phyloP scores from a whole-genome alignment of 331 rosid genomes.

The Cydonia oblonga region DNA sequence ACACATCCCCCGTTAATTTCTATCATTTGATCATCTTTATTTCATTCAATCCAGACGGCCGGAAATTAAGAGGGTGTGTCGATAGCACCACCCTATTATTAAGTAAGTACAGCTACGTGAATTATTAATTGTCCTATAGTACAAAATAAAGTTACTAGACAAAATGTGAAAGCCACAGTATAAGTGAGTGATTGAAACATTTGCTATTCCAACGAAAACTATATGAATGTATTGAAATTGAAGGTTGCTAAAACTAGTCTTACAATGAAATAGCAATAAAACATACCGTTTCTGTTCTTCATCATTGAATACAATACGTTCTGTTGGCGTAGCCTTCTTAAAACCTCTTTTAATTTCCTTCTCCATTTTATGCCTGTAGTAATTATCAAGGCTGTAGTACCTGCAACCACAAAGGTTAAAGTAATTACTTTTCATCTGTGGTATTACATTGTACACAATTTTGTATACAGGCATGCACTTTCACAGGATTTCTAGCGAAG shows the following conservation, averaged over 20 bases:
- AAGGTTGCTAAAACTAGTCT: not conserved
- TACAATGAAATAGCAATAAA: not conserved
- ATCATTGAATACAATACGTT: conserved; percentile 78
- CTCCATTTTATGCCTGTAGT: conserved; percentile 57
- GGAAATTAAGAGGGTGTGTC: too few species aligned
- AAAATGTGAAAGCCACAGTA: not conserved
- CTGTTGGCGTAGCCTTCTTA: conserved; percentile 41
- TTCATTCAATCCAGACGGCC: too few species aligned
- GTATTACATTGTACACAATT: not conserved
- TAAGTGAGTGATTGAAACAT: not conserved
- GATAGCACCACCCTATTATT: not conserved
- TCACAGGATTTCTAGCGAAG: not conserved
- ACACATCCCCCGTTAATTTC: too few species aligned
- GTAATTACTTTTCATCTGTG: conserved; percentile 4
- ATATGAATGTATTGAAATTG: not conserved
- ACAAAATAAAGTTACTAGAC: not conserved
- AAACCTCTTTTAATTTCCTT: conserved; percentile 54
- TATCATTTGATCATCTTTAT: too few species aligned
- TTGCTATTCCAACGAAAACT: not conserved
- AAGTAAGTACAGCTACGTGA: not conserved
- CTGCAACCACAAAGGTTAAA: conserved; percentile 32
- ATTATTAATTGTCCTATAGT: not conserved
- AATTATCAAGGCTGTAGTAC: conserved; percentile 83
- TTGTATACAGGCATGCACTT: too few species aligned
- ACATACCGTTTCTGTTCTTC: conserved; percentile 84